Evolutionary conservation across 441 rosid species (phyloP).

Genomic region (Cnidoscolus chayamansa): DNA sequence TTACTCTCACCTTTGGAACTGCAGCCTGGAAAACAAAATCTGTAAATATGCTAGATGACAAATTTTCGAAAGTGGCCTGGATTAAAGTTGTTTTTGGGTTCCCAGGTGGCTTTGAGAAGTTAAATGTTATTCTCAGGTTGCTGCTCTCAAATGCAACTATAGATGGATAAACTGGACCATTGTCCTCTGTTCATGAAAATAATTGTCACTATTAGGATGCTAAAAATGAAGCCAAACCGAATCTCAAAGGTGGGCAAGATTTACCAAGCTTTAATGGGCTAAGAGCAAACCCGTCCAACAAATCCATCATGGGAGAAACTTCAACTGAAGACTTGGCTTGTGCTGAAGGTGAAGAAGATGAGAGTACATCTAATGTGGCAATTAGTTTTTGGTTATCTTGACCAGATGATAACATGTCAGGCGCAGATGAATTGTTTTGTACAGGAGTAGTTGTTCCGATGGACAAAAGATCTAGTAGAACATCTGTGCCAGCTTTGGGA

Average conservation of each 20-base stretch:
- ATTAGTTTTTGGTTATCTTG: slow-evolving; percentile 37
- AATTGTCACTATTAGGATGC: slow-evolving; percentile 19
- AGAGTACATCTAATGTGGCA: slow-evolving; percentile 44
- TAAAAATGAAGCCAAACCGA: slow-evolving; percentile 20
- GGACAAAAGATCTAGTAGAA: slow-evolving; percentile 81
- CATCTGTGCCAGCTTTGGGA: slow-evolving; percentile 73
- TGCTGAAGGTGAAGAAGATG: slow-evolving; percentile 40
- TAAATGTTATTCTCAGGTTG: slow-evolving; percentile 70
- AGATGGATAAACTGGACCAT: slow-evolving; percentile 75
- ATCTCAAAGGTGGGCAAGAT: slow-evolving; percentile 2
- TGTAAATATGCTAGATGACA: slow-evolving; percentile 55
- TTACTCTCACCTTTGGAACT: slow-evolving; percentile 82
- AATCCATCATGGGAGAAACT: slow-evolving; percentile 65
- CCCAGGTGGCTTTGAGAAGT: slow-evolving; percentile 76
- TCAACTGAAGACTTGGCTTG: slow-evolving; percentile 41
- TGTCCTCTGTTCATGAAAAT: slow-evolving; percentile 53
- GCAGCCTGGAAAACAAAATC: slow-evolving; percentile 97
- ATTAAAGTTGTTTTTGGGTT: slow-evolving; percentile 66
- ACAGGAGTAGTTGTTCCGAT: slow-evolving; percentile 61
- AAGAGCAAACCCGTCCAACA: slow-evolving; percentile 78
- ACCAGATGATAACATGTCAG: slow-evolving; percentile 55
- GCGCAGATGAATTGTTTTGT: slow-evolving; percentile 48
- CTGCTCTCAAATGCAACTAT: slow-evolving; percentile 83
- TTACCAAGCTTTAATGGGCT: slow-evolving; percentile 63
- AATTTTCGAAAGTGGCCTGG: slow-evolving; percentile 70